phyloP scores from a whole-genome alignment of 2,329 filamentous ascomycete species.

The Calonectria fujianensis region DNA sequence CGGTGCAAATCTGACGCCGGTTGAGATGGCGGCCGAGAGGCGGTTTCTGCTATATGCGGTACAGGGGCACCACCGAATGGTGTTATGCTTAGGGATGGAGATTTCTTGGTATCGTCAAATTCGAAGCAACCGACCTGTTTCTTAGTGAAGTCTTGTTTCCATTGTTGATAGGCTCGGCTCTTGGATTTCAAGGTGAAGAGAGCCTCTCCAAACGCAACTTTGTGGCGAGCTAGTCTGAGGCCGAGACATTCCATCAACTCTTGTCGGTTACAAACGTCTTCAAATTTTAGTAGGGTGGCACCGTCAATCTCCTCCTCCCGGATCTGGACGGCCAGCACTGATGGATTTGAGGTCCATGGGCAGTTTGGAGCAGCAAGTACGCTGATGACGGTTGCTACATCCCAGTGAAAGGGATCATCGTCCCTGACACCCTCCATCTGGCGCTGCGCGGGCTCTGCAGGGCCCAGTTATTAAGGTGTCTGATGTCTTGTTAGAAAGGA shows the following conservation, averaged over 20 bases:
- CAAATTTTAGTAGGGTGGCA: slow-evolving; percentile 75
- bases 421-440: slow-evolving; percentile 56
- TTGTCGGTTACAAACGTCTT: slow-evolving; percentile 69
- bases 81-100: slow-evolving; percentile 3
- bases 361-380: slow-evolving; percentile 76
- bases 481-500: neutral
- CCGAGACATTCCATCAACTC: slow-evolving; percentile 73
- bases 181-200: slow-evolving; percentile 73
- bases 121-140: slow-evolving; percentile 43
- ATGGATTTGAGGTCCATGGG: slow-evolving; percentile 71
- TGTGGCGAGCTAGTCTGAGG: slow-evolving; percentile 75
- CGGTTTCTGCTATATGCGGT: neutral
- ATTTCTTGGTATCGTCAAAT: slow-evolving; percentile 27
- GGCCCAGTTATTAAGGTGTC: slow-evolving; percentile 32
- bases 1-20: neutral
- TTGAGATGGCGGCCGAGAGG: neutral
- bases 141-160: slow-evolving; percentile 52
- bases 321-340: slow-evolving; percentile 72
- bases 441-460: slow-evolving; percentile 16
- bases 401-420: slow-evolving; percentile 85
- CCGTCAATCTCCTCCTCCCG: slow-evolving; percentile 80
- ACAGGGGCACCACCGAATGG: neutral
- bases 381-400: slow-evolving; percentile 78
- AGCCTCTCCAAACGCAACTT: slow-evolving; percentile 73
- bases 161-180: slow-evolving; percentile 69